Evolutionary conservation across 176 grass and related monocot genomes (phyloP).

Genomic region (Aegilops sharonensis): DNA sequence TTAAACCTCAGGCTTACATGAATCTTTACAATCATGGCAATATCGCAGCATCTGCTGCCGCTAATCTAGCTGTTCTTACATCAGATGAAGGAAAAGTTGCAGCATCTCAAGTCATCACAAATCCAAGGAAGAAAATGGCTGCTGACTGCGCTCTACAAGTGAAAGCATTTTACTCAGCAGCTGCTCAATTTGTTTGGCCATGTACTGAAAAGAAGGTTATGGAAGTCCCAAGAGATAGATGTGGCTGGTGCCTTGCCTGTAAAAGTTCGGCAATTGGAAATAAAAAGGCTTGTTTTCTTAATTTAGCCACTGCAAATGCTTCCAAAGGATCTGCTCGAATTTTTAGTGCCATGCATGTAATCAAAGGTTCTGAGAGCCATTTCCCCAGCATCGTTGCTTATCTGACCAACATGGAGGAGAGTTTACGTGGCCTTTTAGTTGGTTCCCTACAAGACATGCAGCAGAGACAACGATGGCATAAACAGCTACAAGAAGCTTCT

Average conservation of each 20-base stretch:
- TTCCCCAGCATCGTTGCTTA: constrained; percentile 65
- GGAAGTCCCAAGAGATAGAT: constrained; percentile 93
- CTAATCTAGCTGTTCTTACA: constrained; percentile 79
- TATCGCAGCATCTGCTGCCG: constrained; percentile 85
- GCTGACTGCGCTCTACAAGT: constrained; percentile 62
- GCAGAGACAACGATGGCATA: constrained; percentile 62
- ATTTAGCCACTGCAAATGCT: constrained; percentile 70
- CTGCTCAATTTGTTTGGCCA: constrained; percentile 83
- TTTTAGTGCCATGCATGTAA: constrained; percentile 48
- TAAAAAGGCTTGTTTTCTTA: constrained; percentile 91
- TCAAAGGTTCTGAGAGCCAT: constrained; percentile 67
- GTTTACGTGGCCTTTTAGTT: constrained; percentile 70
- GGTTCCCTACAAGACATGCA: constrained; percentile 61
- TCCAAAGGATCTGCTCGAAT: constrained; percentile 68
- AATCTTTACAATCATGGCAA: constrained; percentile 92
- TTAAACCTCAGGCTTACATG: constrained; percentile 82
- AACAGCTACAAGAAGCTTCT: constrained; percentile 62
- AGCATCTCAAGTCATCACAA: constrained; percentile 51
- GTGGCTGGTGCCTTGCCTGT: constrained; percentile 96
- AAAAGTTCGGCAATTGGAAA: constrained; percentile 63
- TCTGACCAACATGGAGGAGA: constrained; percentile 92
- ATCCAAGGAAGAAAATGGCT: constrained; percentile 54
- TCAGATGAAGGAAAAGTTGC: constrained; percentile 70
- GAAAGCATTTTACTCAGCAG: constrained; percentile 88
- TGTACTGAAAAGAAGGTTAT: constrained; percentile 73